Conservation (phyloP, 2,329 filamentous ascomycete species). For the Sclerotinia borealis region DNA sequence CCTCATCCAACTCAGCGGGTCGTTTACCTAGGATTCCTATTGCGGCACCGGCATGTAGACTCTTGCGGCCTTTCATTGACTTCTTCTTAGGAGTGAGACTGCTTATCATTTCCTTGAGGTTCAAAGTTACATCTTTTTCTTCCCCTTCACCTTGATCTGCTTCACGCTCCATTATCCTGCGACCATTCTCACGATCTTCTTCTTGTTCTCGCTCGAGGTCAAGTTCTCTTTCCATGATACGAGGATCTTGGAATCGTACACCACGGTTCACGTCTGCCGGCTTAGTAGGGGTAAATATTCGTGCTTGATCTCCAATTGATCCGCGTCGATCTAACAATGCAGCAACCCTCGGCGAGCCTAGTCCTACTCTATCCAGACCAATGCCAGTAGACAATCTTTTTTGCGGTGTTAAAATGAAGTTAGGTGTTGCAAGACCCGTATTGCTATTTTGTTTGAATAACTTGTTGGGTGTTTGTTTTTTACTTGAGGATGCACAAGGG, state of each 20-base stretch:
- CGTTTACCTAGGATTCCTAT: constrained; percentile 69
- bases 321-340: constrained; percentile 64
- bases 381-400: constrained; percentile 57
- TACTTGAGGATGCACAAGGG: constrained; percentile 31
- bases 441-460: constrained; percentile 49
- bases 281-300: constrained; percentile 53
- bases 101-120: constrained; percentile 70
- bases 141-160: constrained; percentile 41
- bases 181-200: constrained; percentile 53
- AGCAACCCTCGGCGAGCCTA: constrained; percentile 70
- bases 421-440: constrained; percentile 55
- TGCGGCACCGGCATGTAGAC: constrained; percentile 68
- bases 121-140: constrained; percentile 58
- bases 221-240: constrained; percentile 54
- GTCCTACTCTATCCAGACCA: constrained; percentile 61
- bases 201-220: constrained; percentile 57
- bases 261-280: constrained; percentile 35
- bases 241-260: constrained; percentile 61
- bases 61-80: constrained; percentile 61
- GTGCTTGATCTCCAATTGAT: constrained; percentile 63
- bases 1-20: constrained; percentile 61
- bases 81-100: constrained; percentile 73
- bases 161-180: constrained; percentile 50
- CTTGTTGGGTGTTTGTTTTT: constrained; percentile 34
- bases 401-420: constrained; percentile 57